Percentiles rank a stretch among this genome's conserved stretches.
These are phyloP conservation scores for Arctostaphylos glauca DNA, from an alignment of 148 eudicot species.

Conservation along the genomic window DNA sequence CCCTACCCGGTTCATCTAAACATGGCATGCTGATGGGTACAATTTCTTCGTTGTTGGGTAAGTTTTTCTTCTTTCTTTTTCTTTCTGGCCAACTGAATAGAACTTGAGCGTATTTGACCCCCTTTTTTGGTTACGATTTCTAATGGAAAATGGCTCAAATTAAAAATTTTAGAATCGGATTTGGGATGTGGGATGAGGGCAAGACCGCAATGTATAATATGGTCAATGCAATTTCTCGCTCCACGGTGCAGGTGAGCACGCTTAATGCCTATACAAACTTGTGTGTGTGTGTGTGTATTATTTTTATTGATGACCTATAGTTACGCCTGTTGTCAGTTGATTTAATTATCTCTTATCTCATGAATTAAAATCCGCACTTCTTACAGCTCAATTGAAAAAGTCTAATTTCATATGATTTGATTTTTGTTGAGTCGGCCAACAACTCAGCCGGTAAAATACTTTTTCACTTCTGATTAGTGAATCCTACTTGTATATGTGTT, in stretches of 20 bases:
- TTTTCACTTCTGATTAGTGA: too few relatives aligned
- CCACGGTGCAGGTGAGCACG: slow-evolving; percentile 23
- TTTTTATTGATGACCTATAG: too few relatives aligned
- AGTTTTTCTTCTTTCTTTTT: background rate
- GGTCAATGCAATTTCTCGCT: slow-evolving; percentile 30
- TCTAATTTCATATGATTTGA: too few relatives aligned
- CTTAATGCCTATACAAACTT: background rate
- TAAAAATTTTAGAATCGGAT: slow-evolving; percentile 23
- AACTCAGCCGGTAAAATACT: too few relatives aligned
- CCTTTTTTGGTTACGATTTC: background rate
- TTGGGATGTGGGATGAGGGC: slow-evolving; percentile 21
- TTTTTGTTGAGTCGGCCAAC: too few relatives aligned
- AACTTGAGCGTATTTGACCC: background rate
- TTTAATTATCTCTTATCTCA: too few relatives aligned
- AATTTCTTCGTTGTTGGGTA: slow-evolving; percentile 38
- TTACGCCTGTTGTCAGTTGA: too few relatives aligned
- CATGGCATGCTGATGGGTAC: slow-evolving; percentile 35
- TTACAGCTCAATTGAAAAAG: too few relatives aligned
- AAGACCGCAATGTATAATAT: slow-evolving; percentile 23
- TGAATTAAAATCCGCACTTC: too few relatives aligned
- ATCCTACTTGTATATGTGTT: too few relatives aligned
- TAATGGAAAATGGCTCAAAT: background rate
- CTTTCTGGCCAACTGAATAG: too few relatives aligned
- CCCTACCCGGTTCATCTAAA: slow-evolving; percentile 14
- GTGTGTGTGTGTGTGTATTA: too few relatives aligned